Evolutionary conservation across 2,329 filamentous ascomycete genomes (phyloP).

Genomic region (Hymenotorrendiella dingleyae): DNA sequence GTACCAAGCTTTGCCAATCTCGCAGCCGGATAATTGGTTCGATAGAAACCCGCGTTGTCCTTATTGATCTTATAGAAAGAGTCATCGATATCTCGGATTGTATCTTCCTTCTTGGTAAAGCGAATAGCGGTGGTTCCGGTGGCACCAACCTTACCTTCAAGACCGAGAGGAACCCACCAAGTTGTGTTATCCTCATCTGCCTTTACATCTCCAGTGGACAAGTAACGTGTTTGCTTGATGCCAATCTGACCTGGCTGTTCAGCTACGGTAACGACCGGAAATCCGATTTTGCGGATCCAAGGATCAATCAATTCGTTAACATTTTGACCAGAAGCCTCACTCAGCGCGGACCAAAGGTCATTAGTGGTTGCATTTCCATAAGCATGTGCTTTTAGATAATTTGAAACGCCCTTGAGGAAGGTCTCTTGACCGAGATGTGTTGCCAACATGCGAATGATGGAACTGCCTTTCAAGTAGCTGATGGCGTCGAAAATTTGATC

Average conservation of each 20-base stretch:
- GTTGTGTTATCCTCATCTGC: slow-evolving; percentile 83
- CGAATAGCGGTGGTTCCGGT: slow-evolving; percentile 58
- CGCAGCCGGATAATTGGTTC: slow-evolving; percentile 85
- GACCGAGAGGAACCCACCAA: slow-evolving; percentile 91
- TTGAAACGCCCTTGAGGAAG: slow-evolving; percentile 84
- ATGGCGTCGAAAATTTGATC: slow-evolving; percentile 98
- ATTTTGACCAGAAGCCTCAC: slow-evolving; percentile 80
- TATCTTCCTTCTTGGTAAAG: slow-evolving; percentile 71
- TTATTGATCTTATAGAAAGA: slow-evolving; percentile 93
- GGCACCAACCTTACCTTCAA: slow-evolving; percentile 68
- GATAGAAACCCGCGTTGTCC: slow-evolving; percentile 82
- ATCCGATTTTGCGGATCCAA: slow-evolving; percentile 95
- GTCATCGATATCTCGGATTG: slow-evolving; percentile 65
- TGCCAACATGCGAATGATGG: slow-evolving; percentile 92
- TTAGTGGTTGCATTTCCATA: slow-evolving; percentile 89
- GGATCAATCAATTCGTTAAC: slow-evolving; percentile 83
- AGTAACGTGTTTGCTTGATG: slow-evolving; percentile 80
- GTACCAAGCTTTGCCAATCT: slow-evolving; percentile 75
- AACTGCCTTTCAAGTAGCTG: slow-evolving; percentile 94
- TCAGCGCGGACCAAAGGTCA: slow-evolving; percentile 84
- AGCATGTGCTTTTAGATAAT: slow-evolving; percentile 81
- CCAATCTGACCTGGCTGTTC: slow-evolving; percentile 79
- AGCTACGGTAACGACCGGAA: slow-evolving; percentile 79
- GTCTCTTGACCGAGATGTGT: slow-evolving; percentile 80
- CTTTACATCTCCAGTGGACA: slow-evolving; percentile 86